A percentile compares a stretch with the other conserved stretches of the same genome.
Conservation (phyloP, 2,329 filamentous ascomycete species). For the Cercospora sp. region DNA sequence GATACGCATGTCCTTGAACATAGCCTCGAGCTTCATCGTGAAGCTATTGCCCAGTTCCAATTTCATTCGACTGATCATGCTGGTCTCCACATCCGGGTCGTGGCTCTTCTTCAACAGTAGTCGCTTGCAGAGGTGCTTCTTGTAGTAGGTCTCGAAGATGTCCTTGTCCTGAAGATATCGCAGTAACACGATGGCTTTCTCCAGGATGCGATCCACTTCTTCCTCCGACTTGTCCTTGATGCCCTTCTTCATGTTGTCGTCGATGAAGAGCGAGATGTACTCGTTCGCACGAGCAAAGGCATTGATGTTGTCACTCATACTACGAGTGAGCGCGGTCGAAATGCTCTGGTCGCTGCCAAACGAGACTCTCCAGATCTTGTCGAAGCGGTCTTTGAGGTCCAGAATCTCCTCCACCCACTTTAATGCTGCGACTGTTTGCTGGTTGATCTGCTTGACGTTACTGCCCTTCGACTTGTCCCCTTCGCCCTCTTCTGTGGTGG, state of each 20-base stretch:
- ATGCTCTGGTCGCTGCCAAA: constrained; percentile 75
- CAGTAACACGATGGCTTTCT: constrained; percentile 85
- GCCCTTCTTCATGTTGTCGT: constrained; percentile 92
- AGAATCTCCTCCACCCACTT: constrained; percentile 95
- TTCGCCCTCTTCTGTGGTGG: constrained; percentile 52
- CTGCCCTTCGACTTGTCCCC: constrained; percentile 54
- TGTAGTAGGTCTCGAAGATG: constrained; percentile 95
- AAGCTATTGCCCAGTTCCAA: constrained; percentile 93
- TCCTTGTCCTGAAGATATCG: constrained; percentile 91
- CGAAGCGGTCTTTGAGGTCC: constrained; percentile 83
- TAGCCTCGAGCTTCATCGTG: constrained; percentile 88
- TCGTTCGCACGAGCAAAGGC: constrained; percentile 79
- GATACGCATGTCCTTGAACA: constrained; percentile 95
- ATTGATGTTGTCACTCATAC: constrained; percentile 93
- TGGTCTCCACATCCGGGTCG: constrained; percentile 87
- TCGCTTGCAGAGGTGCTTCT: constrained; percentile 88
- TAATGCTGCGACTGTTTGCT: constrained; percentile 82
- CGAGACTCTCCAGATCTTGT: constrained; percentile 71
- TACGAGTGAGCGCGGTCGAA: constrained; percentile 79
- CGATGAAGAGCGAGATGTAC: constrained; percentile 93
- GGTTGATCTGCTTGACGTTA: constrained; percentile 58
- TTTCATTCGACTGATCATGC: constrained; percentile 97
- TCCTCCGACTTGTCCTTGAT: constrained; percentile 89
- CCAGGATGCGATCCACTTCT: constrained; percentile 79
- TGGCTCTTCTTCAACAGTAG: constrained; percentile 86